Evolutionary conservation across 2,329 filamentous ascomycete species (phyloP), one percentile per base, ranked within the genome.

Genomic region (Pyrenophora seminiperda): DNA sequence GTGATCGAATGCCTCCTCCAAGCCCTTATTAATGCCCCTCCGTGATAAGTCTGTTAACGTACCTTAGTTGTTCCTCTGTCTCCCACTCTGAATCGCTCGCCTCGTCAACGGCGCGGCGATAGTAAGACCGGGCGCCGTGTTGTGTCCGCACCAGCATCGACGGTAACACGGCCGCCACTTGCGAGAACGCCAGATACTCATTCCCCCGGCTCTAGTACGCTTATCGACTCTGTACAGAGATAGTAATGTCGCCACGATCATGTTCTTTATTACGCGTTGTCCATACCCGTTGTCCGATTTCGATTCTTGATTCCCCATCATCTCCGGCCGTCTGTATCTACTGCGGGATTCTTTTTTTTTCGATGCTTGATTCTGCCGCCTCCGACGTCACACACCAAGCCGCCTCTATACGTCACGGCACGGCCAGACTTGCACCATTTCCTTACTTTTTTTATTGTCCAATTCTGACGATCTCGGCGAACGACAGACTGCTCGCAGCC

Each of bases 221-320:
- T 69, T 29, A 50, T 67, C 53, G 59, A 66, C 44, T 59, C 58
- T 41, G 54, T 60, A 27, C 48, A 54, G 48, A 58, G 54, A 56
- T 56, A 54, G 40, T 71, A 65, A 71, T 52, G 67, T 65, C 50
- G 65, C 65, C 56, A 70, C 62, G 67, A 70, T 65, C 56, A 67
- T 65, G 62, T 60, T 55, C 58, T 59, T 58, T 43, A 56, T 58
- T 43, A 56, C 54, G 57, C 50, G 59, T 51, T 57, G 54, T 61
- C 62, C 41, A 18, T 19, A 38, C 34, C 43, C 19, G 32, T 40
- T 64, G 63, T 55, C 50, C 45, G 47, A 50, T 60, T 47, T 58
- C 50, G 38, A 56, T 54, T 56, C 50, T 60, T 65, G 62, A 65
- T 67, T 67, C 63, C 22, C 24, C n/a, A 30, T 40, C 14, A 45